Conservation (phyloP, 805 yeast species). For the Zygotorulaspora danielsina region DNA sequence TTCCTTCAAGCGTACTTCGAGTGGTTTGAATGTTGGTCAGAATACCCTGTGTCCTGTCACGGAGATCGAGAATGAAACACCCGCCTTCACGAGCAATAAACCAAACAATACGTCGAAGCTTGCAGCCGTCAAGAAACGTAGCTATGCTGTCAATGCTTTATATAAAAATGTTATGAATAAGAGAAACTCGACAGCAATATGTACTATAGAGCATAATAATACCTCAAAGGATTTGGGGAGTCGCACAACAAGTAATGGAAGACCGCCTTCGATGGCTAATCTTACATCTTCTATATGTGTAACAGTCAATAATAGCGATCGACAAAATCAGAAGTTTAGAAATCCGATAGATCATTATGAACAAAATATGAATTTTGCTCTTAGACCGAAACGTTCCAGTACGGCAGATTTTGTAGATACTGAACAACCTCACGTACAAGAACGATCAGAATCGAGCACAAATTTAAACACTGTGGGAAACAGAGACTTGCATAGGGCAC, state of each 20-base stretch:
- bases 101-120: constrained; percentile 6
- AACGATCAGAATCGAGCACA: constrained; percentile 1
- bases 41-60: constrained; percentile 14
- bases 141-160: constrained; percentile 14
- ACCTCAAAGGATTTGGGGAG: neutral
- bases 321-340: constrained; percentile 2
- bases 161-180: constrained; percentile 14
- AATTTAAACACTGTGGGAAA: too few relatives aligned
- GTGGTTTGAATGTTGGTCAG: neutral
- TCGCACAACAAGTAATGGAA: neutral
- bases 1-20: neutral
- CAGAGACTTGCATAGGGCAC: neutral
- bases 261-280: neutral
- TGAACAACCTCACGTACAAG: constrained; percentile 1
- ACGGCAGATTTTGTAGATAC: constrained; percentile 4
- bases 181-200: constrained; percentile 2
- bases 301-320: neutral
- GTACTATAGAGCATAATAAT: constrained; percentile 4
- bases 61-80: constrained; percentile 13
- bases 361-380: constrained; percentile 15
- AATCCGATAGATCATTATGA: constrained; percentile 24
- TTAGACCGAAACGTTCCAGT: constrained; percentile 17
- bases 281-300: constrained; percentile 5
- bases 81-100: constrained; percentile 9
- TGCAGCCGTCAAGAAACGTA: constrained; percentile 12